Evolutionary conservation across 2,329 filamentous ascomycete genomes (phyloP), one percentile per base, ranked within the genome.

Genomic region (Aspergillus ruber): DNA sequence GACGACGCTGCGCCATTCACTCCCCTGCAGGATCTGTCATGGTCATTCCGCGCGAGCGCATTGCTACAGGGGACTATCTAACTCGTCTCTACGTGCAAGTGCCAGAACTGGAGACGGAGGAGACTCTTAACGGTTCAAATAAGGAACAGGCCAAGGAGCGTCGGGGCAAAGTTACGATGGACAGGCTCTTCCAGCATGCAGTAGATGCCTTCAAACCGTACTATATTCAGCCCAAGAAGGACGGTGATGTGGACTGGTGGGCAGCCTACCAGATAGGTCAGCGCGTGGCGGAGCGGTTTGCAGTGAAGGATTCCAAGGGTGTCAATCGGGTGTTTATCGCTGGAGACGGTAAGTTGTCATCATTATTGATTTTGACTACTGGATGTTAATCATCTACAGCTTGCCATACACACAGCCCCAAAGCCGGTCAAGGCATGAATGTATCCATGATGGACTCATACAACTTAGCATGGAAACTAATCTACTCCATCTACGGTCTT

Each of bases 381-480:
- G 21, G 42, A 12, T 35, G 12, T 32, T 15, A 39, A 45, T 13
- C 6, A 23, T 41, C 39, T 46, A 4, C 36, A 69, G 84, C 85
- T n/a, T 88, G 84, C 56, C 86, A 90, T 65, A 89, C 85, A 0
- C 86, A 88, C 59, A 87, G 84, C 55, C 85, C 85, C 33, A 88
- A 88, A 59, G 85, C 85, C 27, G 85, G 85, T 1, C 85, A 88
- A 66, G 85, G 85, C 25, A 89, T 89, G 86, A 89, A 89, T 60
- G 86, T 85, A 0, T 85, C 84, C 3, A 88, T 89, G 69, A 74
- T 86, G 44, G 86, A 73, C 52, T 68, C 61, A 0, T 64, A 66
- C 58, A 72, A 73, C 27, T 56, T 72, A 3, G 67, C 64, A 3
- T 71, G 69, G 69, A 72, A 72, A 48, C 53, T 72, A 6, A 60